These are phyloP conservation scores for Solanum pinnatisectum DNA, from an alignment of 257 asterid genomes.

Conservation along the genomic window DNA sequence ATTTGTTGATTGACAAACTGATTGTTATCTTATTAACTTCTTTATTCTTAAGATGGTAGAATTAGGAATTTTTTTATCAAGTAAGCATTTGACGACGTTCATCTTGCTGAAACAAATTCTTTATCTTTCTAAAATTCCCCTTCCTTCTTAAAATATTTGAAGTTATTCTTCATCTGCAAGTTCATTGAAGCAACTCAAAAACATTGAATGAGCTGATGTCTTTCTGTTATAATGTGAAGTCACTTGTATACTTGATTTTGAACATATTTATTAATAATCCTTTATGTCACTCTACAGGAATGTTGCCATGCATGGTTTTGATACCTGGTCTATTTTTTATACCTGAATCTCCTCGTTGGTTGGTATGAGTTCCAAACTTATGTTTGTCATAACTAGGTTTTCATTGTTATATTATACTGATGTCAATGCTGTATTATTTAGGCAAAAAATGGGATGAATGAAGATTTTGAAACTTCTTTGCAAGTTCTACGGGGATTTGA, in stretches of 20 bases:
- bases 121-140: neutral
- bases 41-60: neutral
- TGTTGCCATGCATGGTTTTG: conserved; percentile 74
- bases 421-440: conserved; percentile 2
- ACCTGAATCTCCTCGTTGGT: conserved; percentile 98
- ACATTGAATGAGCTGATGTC: neutral
- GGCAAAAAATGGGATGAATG: conserved; percentile 78
- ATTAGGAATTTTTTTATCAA: neutral
- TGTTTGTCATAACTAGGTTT: neutral
- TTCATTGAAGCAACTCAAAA: neutral
- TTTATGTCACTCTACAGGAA: conserved; percentile 29
- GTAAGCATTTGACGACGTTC: neutral
- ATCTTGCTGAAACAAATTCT: neutral
- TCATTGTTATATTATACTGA: neutral
- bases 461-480: conserved; percentile 71
- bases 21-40: neutral
- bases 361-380: conserved; percentile 47
- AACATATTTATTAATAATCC: neutral
- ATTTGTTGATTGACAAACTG: neutral
- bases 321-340: conserved; percentile 84
- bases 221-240: neutral
- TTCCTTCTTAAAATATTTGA: neutral
- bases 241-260: neutral
- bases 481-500: conserved; percentile 88
- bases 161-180: neutral